Conservation (phyloP, 495 filamentous ascomycete species). For the Talaromyces proteolyticus region DNA sequence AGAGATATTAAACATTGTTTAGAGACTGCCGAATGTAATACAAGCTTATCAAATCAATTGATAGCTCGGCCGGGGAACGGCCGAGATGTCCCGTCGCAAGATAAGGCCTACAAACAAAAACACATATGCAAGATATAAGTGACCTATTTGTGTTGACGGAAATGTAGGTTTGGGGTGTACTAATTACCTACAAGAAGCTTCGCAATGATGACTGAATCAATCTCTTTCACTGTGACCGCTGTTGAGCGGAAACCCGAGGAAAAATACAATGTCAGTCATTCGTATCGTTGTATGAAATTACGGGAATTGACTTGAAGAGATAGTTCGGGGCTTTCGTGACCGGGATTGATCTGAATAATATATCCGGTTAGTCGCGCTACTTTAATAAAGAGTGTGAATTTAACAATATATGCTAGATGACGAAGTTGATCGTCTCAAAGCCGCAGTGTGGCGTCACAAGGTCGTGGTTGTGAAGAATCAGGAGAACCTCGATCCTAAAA, state of each 20-base stretch:
- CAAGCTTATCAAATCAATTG: not conserved
- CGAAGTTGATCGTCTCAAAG: constrained; percentile 25
- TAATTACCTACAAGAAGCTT: not conserved
- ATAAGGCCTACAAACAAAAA: not conserved
- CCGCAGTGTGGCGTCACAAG: constrained; percentile 32
- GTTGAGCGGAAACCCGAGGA: not conserved
- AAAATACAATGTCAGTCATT: not conserved
- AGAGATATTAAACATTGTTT: not conserved
- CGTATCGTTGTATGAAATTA: not conserved
- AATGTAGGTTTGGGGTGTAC: not conserved
- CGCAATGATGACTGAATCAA: not conserved
- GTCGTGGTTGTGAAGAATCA: constrained; percentile 32
- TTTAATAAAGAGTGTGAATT: not conserved
- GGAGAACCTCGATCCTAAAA: constrained; percentile 24
- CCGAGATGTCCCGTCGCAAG: not conserved
- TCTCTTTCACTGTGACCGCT: not conserved
- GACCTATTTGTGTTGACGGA: not conserved
- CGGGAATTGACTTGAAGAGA: not conserved
- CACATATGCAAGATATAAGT: not conserved
- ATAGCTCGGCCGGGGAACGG: not conserved
- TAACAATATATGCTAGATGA: constrained; percentile 15
- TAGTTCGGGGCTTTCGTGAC: constrained; percentile 3
- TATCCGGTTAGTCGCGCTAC: constrained; percentile 1
- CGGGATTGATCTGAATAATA: not conserved
- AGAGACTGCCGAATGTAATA: not conserved